These are phyloP conservation scores for Niebla homalea DNA, from an alignment of 495 filamentous ascomycete species.

Conservation along the genomic window DNA sequence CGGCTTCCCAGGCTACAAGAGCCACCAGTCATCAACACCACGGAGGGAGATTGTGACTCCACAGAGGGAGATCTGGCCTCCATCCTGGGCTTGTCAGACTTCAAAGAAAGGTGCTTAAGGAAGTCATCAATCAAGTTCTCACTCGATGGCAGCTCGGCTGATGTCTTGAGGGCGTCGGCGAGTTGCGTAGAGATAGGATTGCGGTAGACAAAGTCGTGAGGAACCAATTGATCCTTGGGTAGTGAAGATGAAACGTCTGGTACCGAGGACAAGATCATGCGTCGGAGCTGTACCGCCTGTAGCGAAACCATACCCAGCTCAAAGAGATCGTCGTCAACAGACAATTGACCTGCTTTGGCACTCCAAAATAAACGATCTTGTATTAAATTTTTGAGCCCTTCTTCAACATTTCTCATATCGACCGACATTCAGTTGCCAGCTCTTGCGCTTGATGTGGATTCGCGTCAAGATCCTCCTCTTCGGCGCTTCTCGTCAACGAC, in stretches of 20 bases:
- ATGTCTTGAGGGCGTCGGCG: not conserved
- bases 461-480: no score
- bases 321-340: constrained; percentile 22
- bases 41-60: constrained; percentile 2
- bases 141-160: not conserved
- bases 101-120: constrained; percentile 4
- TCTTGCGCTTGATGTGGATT: no score
- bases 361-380: constrained; percentile 11
- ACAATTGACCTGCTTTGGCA: constrained; percentile 2
- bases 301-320: constrained; percentile 28
- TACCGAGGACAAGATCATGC: constrained; percentile 11
- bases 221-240: not conserved
- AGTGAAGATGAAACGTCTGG: no score
- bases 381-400: constrained; percentile 10
- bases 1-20: constrained; percentile 24
- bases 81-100: not conserved
- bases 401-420: constrained; percentile 6
- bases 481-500: no score
- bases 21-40: constrained; percentile 23
- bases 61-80: not conserved
- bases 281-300: constrained; percentile 21
- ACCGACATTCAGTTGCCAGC: no score
- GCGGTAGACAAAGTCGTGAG: constrained; percentile 15
- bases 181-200: constrained; percentile 9
- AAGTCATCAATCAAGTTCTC: not conserved